phyloP scores from a whole-genome alignment of 1,139 yeast genomes.

The Spathaspora sp. region DNA sequence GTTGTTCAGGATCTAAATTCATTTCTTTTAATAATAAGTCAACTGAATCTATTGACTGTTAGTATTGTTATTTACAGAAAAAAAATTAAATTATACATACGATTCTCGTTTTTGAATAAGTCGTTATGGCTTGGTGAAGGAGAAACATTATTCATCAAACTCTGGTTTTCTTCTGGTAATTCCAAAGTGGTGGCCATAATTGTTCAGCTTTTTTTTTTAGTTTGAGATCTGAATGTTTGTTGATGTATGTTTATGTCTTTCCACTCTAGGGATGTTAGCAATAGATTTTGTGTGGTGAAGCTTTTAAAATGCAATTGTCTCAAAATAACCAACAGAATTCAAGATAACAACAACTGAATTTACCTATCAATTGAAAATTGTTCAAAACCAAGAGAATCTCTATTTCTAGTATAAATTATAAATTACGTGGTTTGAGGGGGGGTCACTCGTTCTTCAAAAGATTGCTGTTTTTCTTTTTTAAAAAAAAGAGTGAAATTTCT shows the following conservation, averaged over 20 bases:
- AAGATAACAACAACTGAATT: too few relatives aligned
- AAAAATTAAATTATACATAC: constrained; percentile 18
- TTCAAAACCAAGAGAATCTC: not conserved
- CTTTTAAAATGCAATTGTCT: too few relatives aligned
- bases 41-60: constrained; percentile 23
- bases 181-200: not conserved
- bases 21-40: constrained; percentile 28
- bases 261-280: not conserved
- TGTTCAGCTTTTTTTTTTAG: too few relatives aligned
- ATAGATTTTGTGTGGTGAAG: not conserved
- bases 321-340: too few relatives aligned
- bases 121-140: constrained; percentile 14
- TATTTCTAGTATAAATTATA: not conserved
- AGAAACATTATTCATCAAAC: constrained; percentile 10
- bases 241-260: not conserved
- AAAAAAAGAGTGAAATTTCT: not conserved
- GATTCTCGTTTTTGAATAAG: constrained; percentile 29
- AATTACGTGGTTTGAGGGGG: not conserved
- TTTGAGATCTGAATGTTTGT: not conserved
- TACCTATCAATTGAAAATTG: too few relatives aligned
- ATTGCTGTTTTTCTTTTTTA: not conserved
- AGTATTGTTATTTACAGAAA: constrained; percentile 6
- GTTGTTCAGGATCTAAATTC: constrained; percentile 16
- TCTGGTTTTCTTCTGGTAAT: constrained; percentile 11
- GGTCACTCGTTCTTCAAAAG: not conserved